Base-by-base conservation (phyloP, 2,329 filamentous ascomycete genomes). In the Neonectria magnoliae region DNA sequence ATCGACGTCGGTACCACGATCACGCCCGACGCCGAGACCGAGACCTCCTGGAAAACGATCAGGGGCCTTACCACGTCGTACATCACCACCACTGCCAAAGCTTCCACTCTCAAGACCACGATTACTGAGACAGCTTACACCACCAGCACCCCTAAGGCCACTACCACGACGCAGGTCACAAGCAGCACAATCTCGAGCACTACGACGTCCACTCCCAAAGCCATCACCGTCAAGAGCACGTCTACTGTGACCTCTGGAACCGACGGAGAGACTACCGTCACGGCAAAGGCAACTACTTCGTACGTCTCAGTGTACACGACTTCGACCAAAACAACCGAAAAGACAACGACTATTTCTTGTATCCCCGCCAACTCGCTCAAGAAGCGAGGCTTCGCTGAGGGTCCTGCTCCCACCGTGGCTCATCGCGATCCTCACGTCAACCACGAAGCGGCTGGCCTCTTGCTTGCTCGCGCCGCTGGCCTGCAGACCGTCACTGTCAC, bases 1-100 rank as follows among this genome's bases (percentile, higher is more conserved):
- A 67, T 77, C 22, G 73, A 78, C 51, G 73, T 76, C 27, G 77
- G 76, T 6, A 71, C 68, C 1, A 80, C 77, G 2, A 57, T 78
- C 50, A 79, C 78, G 1, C 77, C 76, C 0, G 66, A 62, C 25
- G 65, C 71, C 1, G 68, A 75, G 38, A 73, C 71, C 11, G 57
- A 67, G 58, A 73, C 67, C 2, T 62, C 67, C 29, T 68, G 53
- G 67, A 57, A 31, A 38, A 72, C 70, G 5, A 48, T 71, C 1
- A 29, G 64, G 2, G 50, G 63, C 2, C 53, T 53, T 0, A 63
- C 59, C 5, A 72, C 70, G 1, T 62, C 60, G 5, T 22, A 71
- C 2, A 42, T 57, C 4, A 71, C 70, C 2, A 51, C 33, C 7
- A 60, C 57, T 6, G 63, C 52, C 25, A 72, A 63, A 18, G 55